phyloP scores from a whole-genome alignment of 257 asterid genomes.

The Solanum ahanhuiri region DNA sequence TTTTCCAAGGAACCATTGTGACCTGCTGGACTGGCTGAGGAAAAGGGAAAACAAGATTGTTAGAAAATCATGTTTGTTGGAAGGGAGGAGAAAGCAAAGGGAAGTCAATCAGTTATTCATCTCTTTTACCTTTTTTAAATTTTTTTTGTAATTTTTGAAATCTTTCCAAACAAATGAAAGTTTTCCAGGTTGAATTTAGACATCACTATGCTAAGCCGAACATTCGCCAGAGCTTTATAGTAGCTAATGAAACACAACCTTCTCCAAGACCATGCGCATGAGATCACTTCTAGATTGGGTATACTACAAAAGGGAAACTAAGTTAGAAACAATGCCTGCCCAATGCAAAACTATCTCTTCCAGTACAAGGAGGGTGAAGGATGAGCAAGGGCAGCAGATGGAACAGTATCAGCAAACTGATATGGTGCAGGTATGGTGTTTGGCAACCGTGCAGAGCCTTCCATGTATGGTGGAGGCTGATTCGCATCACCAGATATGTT shows the following conservation, averaged over 20 bases:
- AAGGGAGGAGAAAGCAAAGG: neutral
- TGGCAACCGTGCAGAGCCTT: neutral
- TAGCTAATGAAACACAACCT: neutral
- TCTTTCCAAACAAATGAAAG: neutral
- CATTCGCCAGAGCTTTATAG: neutral
- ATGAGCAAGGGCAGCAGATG: neutral
- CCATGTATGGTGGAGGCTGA: neutral
- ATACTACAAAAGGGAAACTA: neutral
- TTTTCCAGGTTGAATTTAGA: neutral
- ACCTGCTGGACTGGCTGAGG: neutral
- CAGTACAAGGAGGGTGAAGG: neutral
- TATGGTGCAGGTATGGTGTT: neutral
- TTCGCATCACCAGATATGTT: neutral
- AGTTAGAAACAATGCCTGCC: neutral
- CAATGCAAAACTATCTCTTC: slow-evolving; percentile 10
- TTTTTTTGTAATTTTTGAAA: neutral
- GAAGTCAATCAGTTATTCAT: neutral
- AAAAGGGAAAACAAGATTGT: neutral
- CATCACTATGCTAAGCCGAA: neutral
- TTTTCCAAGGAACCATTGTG: neutral
- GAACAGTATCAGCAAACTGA: neutral
- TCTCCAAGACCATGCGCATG: neutral
- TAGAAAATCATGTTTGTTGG: neutral
- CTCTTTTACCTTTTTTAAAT: neutral
- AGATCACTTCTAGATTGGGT: neutral